Evolutionary conservation across 306 rosid genomes (phyloP), one percentile per base, ranked within the genome.

Genomic region (Dicorynia guianensis): DNA sequence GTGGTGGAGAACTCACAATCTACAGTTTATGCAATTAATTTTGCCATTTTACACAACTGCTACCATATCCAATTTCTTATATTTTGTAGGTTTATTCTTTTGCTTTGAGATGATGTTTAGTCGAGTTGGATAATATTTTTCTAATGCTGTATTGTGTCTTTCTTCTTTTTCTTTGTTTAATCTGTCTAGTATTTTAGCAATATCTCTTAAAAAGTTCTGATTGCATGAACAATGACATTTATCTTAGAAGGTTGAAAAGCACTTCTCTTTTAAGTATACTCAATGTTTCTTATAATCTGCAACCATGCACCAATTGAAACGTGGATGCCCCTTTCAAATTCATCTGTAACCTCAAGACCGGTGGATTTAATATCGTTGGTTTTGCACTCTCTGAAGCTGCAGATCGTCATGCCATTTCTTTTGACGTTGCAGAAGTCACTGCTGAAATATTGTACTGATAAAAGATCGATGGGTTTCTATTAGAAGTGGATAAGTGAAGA

Each of bases 71-170:
- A 75, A 71, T 89, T 87, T 63, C 79, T 74, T 85, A 85, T 89
- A 83, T 81, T 80, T 84, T 83, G 81, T 86, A 86, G 96, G 82
- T 68, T 78, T 77, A 72, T 78, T 67, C 62, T 40, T 70, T 72
- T 71, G 60, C 61, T 79, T 57, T 6, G 48, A 61, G 55, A 69
- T 79, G 50, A 34, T 85, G 65, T 69, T 63, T 72, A 67, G 81
- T 44, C 47, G 63, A 58, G 80, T 71, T 79, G 76, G 82, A 75
- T 72, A 59, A 36, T 82, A 79, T 49, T 77, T 72, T 82, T 63
- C 63, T 15, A 50, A 77, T 76, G 83, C 80, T 75, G 78, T 50
- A 67, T 36, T 78, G 33, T 35, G 67, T 36, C 61, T 72, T 78
- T 54, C 6, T 75, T 65, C 56, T 34, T 44, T 19, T 11, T 69